Evolutionary conservation across 1,284 basidiomycete species (phyloP).

Genomic region (Hypsizygus ulmarius): DNA sequence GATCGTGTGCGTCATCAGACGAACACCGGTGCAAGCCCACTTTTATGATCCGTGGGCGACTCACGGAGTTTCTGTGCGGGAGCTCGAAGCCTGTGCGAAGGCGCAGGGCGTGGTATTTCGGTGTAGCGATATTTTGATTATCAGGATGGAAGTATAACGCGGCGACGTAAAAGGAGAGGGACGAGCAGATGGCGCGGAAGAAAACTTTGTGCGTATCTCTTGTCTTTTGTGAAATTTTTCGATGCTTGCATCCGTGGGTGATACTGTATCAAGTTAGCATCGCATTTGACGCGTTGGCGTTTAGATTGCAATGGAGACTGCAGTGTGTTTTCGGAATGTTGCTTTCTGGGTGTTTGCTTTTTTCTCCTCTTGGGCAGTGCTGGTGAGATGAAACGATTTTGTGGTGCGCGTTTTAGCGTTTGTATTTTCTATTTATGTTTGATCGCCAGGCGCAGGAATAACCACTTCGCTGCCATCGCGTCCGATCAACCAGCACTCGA

Average conservation of each 20-base stretch:
- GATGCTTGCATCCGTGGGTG: too few relatives aligned
- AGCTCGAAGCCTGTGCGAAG: constrained; percentile 61
- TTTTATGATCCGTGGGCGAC: constrained; percentile 67
- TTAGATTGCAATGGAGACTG: neutral
- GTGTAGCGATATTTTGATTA: constrained; percentile 57
- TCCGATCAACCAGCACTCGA: constrained; percentile 74
- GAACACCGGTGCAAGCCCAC: constrained; percentile 32
- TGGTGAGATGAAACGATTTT: constrained; percentile 73
- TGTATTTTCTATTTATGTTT: neutral
- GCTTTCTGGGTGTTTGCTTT: neutral
- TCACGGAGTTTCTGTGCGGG: constrained; percentile 52
- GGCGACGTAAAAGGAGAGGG: constrained; percentile 45
- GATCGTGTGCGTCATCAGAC: constrained; percentile 60
- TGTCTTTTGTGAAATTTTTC: too few relatives aligned
- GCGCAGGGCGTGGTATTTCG: constrained; percentile 58
- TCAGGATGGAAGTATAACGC: constrained; percentile 58
- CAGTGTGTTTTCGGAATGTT: neutral
- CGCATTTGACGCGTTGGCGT: neutral
- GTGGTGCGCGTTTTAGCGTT: constrained; percentile 41
- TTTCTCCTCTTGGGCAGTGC: constrained; percentile 39
- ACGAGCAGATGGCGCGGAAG: constrained; percentile 39
- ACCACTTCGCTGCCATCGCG: constrained; percentile 73
- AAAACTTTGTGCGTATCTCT: constrained; percentile 34
- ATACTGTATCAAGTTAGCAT: neutral
- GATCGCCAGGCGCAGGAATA: constrained; percentile 49